These are phyloP conservation scores for Graphiopsis chlorocephala DNA, from an alignment of 2,329 filamentous ascomycete genomes.

Conservation along the genomic window DNA sequence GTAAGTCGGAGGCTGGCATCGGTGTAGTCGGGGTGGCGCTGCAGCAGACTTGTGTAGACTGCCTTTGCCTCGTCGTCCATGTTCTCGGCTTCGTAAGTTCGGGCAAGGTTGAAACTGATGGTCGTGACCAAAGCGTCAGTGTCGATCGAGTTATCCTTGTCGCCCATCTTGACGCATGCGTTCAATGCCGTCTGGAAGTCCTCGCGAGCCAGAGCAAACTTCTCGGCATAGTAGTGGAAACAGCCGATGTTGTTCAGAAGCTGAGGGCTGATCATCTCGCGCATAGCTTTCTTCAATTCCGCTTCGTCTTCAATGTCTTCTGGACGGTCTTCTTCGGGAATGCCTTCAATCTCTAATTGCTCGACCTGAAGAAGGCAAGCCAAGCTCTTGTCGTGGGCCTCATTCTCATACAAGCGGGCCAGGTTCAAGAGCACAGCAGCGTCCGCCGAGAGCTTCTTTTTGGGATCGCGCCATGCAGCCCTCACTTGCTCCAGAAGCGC, in stretches of 20 bases:
- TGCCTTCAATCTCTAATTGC: constrained; percentile 78
- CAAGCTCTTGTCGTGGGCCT: constrained; percentile 83
- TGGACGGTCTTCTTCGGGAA: constrained; percentile 67
- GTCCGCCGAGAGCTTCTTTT: constrained; percentile 77
- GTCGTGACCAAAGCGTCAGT: constrained; percentile 91
- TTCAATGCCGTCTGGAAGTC: constrained; percentile 90
- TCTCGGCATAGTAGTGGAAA: constrained; percentile 87
- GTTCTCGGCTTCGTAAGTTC: constrained; percentile 85
- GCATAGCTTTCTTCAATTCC: constrained; percentile 51
- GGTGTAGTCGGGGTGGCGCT: constrained; percentile 82
- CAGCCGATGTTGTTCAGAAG: constrained; percentile 96
- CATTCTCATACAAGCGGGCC: constrained; percentile 82
- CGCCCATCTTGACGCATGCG: constrained; percentile 77
- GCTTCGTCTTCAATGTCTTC: constrained; percentile 38
- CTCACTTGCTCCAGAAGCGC: constrained; percentile 80
- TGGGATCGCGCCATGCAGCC: constrained; percentile 86
- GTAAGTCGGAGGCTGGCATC: constrained; percentile 86
- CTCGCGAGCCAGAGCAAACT: constrained; percentile 73
- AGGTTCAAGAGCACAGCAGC: constrained; percentile 87
- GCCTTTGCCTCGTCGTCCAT: constrained; percentile 79
- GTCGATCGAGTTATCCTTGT: constrained; percentile 69
- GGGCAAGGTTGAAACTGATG: constrained; percentile 92
- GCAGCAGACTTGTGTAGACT: constrained; percentile 81
- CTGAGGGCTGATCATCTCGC: constrained; percentile 80
- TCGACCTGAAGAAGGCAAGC: constrained; percentile 91